These are phyloP conservation scores for Epicoccum sorghinum DNA, from an alignment of 2,329 filamentous ascomycete genomes.

Conservation along the genomic window DNA sequence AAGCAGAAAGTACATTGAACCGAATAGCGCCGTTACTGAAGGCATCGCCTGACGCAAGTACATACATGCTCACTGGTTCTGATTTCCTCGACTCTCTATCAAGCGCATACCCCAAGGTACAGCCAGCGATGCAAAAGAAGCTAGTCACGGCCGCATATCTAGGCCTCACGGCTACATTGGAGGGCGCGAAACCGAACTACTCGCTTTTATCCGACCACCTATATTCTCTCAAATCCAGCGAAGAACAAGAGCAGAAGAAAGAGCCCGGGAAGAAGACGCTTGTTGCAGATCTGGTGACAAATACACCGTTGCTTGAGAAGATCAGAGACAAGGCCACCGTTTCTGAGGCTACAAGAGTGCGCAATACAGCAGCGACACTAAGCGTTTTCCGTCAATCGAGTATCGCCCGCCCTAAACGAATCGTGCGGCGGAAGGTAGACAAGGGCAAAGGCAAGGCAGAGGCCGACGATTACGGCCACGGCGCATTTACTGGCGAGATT, in stretches of 20 bases:
- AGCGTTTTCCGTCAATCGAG: constrained; percentile 63
- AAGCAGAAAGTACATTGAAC: constrained; percentile 62
- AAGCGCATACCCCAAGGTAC: constrained; percentile 68
- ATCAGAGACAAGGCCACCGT: constrained; percentile 62
- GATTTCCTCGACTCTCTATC: constrained; percentile 84
- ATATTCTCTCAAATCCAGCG: constrained; percentile 76
- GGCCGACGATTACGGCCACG: constrained; percentile 44
- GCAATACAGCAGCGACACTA: constrained; percentile 66
- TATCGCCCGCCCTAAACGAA: constrained; percentile 58
- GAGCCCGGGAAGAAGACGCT: constrained; percentile 61
- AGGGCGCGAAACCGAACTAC: constrained; percentile 69
- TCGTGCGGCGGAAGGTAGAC: constrained; percentile 63
- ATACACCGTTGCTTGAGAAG: constrained; percentile 74
- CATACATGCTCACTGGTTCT: constrained; percentile 78
- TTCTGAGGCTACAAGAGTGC: constrained; percentile 60
- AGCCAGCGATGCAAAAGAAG: constrained; percentile 66
- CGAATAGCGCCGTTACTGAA: constrained; percentile 69
- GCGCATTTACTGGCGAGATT: constrained; percentile 54
- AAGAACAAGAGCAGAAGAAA: constrained; percentile 63
- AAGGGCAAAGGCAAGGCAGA: constrained; percentile 67
- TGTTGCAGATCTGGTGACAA: constrained; percentile 81
- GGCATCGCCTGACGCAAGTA: constrained; percentile 61
- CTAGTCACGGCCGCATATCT: constrained; percentile 78
- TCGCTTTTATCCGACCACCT: constrained; percentile 82
- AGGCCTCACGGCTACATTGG: constrained; percentile 72